phyloP scores from a whole-genome alignment of 2,329 filamentous ascomycete species.

The Scortechinia acanthostroma region DNA sequence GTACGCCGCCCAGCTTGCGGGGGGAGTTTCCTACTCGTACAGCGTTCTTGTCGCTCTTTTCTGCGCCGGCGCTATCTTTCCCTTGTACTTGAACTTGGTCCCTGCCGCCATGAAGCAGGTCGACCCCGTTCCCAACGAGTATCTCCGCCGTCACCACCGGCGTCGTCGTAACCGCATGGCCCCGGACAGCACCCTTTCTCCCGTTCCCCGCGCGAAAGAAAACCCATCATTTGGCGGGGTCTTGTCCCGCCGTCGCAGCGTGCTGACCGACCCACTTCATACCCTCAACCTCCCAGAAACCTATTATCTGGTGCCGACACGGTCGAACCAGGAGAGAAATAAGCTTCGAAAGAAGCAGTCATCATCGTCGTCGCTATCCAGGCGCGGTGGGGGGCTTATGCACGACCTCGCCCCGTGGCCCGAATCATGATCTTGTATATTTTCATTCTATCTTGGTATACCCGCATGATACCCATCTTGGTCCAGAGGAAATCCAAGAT shows the following conservation, averaged over 20 bases:
- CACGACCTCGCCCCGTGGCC: no score
- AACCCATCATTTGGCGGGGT: not conserved
- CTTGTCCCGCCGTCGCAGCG: not conserved
- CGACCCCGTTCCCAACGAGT: constrained; percentile 26
- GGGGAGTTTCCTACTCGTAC: constrained; percentile 32
- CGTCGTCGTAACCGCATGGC: no score
- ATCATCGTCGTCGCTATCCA: no score
- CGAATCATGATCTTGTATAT: no score
- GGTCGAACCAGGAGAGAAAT: no score
- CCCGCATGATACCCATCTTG: no score
- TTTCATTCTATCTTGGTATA: no score
- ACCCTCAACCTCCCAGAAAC: not conserved
- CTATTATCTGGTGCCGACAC: no score
- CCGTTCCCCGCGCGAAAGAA: not conserved
- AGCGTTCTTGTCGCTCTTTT: constrained; percentile 43
- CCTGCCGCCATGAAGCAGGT: constrained; percentile 37
- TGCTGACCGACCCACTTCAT: not conserved
- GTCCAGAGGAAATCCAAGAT: no score
- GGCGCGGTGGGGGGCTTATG: no score
- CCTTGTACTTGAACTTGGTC: constrained; percentile 40
- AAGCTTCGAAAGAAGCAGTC: no score
- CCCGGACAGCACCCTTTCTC: no score
- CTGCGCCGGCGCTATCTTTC: constrained; percentile 38
- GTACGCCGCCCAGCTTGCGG: not conserved
- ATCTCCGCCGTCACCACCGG: not conserved